Evolutionary conservation across 306 rosid genomes (phyloP).

Genomic region (Oxytropis ochrocephala): DNA sequence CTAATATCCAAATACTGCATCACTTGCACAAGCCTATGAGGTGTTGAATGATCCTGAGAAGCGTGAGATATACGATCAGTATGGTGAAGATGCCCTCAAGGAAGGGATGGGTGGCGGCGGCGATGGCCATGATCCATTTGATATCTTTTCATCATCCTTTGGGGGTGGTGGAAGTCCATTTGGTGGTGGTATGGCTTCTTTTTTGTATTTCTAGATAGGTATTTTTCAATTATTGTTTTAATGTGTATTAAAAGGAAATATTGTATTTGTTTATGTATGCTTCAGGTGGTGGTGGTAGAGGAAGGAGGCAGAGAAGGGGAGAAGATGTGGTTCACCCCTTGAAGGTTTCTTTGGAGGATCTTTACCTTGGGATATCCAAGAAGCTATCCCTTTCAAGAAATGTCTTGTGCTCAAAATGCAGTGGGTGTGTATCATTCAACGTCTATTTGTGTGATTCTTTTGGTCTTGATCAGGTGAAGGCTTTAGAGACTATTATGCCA

Average conservation of each 20-base stretch:
- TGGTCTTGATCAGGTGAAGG: conserved; percentile 47
- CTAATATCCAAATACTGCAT: no score
- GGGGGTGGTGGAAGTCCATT: conserved; percentile 62
- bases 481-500: conserved; percentile 52
- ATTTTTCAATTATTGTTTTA: not conserved
- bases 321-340: conserved; percentile 72
- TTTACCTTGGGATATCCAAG: conserved; percentile 67
- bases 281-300: conserved; percentile 69
- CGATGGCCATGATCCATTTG: conserved; percentile 76
- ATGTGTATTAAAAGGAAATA: not conserved
- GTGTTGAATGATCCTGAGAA: conserved; percentile 83
- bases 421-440: conserved; percentile 45
- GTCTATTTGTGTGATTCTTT: not conserved
- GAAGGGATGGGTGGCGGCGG: conserved; percentile 72
- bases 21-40: conserved; percentile 84
- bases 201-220: not conserved
- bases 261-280: not conserved
- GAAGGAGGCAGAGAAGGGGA: conserved; percentile 73
- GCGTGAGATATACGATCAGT: conserved; percentile 79
- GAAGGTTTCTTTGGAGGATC: conserved; percentile 79
- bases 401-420: conserved; percentile 71
- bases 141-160: conserved; percentile 66
- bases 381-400: conserved; percentile 72
- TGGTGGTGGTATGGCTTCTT: not conserved
- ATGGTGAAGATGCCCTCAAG: conserved; percentile 92